Base-by-base conservation (phyloP, 352 stramenopile genomes). In the Phytophthora pistaciae region DNA sequence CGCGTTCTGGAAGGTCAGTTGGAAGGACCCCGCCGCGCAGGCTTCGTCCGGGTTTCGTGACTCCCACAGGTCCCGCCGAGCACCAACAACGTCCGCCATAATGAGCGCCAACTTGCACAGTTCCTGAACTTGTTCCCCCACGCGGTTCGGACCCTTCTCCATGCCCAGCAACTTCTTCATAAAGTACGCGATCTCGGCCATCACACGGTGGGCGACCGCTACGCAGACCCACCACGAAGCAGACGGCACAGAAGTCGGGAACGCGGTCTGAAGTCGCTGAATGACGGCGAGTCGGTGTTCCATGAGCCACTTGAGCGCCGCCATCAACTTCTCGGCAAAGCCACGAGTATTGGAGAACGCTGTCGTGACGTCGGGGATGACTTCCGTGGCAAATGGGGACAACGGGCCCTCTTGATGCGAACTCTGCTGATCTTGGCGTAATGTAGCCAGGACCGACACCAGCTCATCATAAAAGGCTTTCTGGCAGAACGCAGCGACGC, bases 221-320 rank as follows among this genome's bases (percentile, higher is more conserved):
- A 88, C 75, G 40, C 80, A 82, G 20, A 91, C 70, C 84, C 82
- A 92, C 80, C 82, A 92, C 20, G 79, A 87, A 23, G 80, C 66
- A 5, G 84, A 88, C 9, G 82, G 79, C 20, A 78, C 56, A n/a
- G 64, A 72, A 8, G 67, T 49, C 21, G 57, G 62, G 3, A 49
- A 70, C 1, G 33, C 58, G n/a, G 56, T 62, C 50, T 81, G 70
- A 2, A 90, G 36, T 9, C 75, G 60, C 25, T 73, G 61, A 3
- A 62, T 78, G 9, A 89, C 64, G 9, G 48, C 46, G 25, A 73
- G 38, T 11, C 75, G 80, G 60, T 82, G 74, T 29, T 87, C 74
- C 23, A 87, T 80, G 6, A 88, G 53, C 82, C 84, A 91, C 60
- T 87, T 86, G 11, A 91, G 72, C 16, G 74, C 65, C 23, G 68